Conservation (phyloP, 192 early-diverging fungal species). For the Entophlyctis luteolus region DNA sequence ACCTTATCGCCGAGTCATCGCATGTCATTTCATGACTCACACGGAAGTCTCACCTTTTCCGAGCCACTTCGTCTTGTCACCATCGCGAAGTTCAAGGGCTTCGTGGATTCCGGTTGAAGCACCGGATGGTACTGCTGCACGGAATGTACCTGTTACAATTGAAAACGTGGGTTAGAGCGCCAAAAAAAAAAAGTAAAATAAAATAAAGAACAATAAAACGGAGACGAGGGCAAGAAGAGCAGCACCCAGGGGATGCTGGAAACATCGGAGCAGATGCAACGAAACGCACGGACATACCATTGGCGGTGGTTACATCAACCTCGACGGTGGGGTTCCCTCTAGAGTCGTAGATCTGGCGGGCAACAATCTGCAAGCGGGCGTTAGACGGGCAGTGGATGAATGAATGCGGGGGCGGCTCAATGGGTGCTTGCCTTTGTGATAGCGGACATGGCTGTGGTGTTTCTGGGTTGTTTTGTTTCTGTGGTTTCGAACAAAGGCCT, state of each 20-base stretch:
- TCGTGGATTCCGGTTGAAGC: slow-evolving; percentile 99
- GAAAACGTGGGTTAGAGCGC: no score
- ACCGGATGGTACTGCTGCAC: slow-evolving; percentile 95
- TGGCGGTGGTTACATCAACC: slow-evolving; percentile 90
- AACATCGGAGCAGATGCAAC: no score
- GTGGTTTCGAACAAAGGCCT: no score
- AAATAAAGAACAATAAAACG: no score
- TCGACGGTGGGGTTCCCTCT: slow-evolving; percentile 98
- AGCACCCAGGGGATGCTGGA: background rate
- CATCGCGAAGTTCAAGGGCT: slow-evolving; percentile 96
- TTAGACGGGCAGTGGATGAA: background rate
- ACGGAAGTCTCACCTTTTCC: slow-evolving; percentile 99
- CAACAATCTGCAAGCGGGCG: slow-evolving; percentile 49
- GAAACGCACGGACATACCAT: slow-evolving; percentile 72
- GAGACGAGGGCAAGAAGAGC: background rate
- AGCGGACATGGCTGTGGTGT: background rate
- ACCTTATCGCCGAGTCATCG: no score
- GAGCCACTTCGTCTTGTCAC: slow-evolving; percentile 75
- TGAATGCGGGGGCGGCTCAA: no score
- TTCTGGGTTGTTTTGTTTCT: background rate
- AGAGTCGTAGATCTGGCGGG: slow-evolving; percentile 98
- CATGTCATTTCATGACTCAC: no score
- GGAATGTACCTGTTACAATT: slow-evolving; percentile 82
- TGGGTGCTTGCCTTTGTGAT: background rate
- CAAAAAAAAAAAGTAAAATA: no score